Percentiles rank a stretch among this genome's conserved stretches.
These are phyloP conservation scores for Colletotrichum sp. DNA, from an alignment of 2,329 filamentous ascomycete genomes.

Conservation along the genomic window DNA sequence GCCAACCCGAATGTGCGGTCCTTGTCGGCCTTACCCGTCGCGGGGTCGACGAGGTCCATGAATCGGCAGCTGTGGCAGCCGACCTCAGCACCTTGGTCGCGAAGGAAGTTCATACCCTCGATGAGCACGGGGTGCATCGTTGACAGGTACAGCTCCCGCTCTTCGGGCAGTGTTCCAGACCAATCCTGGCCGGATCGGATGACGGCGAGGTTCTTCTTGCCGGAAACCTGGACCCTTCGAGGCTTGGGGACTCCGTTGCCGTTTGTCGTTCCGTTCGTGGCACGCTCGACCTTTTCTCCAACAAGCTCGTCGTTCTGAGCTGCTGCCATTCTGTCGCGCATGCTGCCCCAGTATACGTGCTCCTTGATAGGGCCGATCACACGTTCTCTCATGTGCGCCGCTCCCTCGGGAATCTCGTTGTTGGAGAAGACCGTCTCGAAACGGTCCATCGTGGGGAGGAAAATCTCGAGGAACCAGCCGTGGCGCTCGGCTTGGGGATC, in stretches of 20 bases:
- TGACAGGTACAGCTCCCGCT: conserved; percentile 45
- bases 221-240: conserved; percentile 28
- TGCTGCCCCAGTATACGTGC: conserved; percentile 52
- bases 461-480: conserved; percentile 48
- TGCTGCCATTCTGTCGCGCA: conserved; percentile 45
- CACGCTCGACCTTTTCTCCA: conserved; percentile 24
- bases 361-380: conserved; percentile 42
- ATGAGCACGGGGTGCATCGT: conserved; percentile 49
- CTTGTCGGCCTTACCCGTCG: conserved; percentile 21
- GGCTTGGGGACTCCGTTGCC: neutral
- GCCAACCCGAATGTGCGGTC: conserved; percentile 46
- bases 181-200: conserved; percentile 53
- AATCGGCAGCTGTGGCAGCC: conserved; percentile 48
- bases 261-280: neutral
- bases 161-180: conserved; percentile 41
- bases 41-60: conserved; percentile 42
- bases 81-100: conserved; percentile 44
- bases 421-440: conserved; percentile 47
- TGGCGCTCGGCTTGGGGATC: conserved; percentile 25
- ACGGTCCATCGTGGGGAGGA: conserved; percentile 44
- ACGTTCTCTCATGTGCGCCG: conserved; percentile 40
- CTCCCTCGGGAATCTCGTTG: conserved; percentile 41
- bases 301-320: conserved; percentile 39
- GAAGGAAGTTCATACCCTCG: conserved; percentile 48
- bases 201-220: conserved; percentile 43